A percentile compares a stretch with the other conserved stretches of the same genome.
Conservation (phyloP, 2,329 filamentous ascomycete genomes). For the Aspergillus sergii region DNA sequence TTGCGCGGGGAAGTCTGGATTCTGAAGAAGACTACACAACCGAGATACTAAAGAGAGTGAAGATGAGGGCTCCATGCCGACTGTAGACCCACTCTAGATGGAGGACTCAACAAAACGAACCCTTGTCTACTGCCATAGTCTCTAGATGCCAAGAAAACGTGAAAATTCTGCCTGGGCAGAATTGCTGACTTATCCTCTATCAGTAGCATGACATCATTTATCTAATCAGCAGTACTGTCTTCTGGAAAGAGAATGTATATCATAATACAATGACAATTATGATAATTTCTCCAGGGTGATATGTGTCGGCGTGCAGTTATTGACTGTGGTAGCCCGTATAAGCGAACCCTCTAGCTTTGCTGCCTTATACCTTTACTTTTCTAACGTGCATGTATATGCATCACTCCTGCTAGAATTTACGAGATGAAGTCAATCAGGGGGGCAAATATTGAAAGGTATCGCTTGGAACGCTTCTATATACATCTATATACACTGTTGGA, state of each 20-base stretch:
- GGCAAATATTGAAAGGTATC: neutral
- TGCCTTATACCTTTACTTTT: no score
- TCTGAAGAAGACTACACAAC: constrained; percentile 15
- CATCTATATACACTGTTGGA: neutral
- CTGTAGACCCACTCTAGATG: neutral
- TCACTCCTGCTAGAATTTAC: neutral
- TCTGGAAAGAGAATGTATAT: neutral
- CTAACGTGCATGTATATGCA: neutral
- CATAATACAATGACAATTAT: neutral
- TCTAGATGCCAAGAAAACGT: neutral
- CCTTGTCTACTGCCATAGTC: neutral
- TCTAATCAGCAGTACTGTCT: neutral
- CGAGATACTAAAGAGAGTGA: constrained; percentile 12
- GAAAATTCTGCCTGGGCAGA: constrained; percentile 21
- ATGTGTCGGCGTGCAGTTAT: neutral
- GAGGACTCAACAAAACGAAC: neutral
- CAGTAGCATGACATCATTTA: neutral
- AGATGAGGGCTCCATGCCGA: constrained; percentile 1
- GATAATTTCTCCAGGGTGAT: no score
- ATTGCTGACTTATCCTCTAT: constrained; percentile 8
- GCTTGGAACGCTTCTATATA: neutral
- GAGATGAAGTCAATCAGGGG: neutral
- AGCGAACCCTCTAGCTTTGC: no score
- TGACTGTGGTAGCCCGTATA: neutral
- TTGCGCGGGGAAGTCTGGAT: constrained; percentile 12